A percentile compares a stretch with the other conserved stretches of the same genome.
Evolutionary conservation across 805 yeast genomes (phyloP).

Genomic region (Saccharomycopsis schoenii): DNA sequence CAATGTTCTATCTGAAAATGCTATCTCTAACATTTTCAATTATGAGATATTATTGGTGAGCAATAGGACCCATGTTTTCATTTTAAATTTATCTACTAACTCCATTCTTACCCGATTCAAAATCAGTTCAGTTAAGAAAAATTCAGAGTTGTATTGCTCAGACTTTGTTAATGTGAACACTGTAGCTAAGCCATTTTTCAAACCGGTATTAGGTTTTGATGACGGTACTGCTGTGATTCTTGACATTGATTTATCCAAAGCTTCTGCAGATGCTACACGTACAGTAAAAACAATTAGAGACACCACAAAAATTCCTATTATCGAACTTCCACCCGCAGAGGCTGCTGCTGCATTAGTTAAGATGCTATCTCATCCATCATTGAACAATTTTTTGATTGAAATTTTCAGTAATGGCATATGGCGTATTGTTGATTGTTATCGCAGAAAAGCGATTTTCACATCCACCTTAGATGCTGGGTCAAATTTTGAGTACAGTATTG

Average conservation of each 20-base stretch:
- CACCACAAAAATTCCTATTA: not conserved
- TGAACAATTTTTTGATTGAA: constrained; percentile 17
- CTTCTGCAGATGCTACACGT: not conserved
- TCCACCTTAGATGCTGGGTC: constrained; percentile 13
- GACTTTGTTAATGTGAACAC: constrained; percentile 12
- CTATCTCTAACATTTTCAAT: constrained; percentile 8
- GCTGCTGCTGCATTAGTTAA: constrained; percentile 14
- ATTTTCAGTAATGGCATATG: constrained; percentile 17
- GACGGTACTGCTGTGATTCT: constrained; percentile 12
- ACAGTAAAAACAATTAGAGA: not conserved
- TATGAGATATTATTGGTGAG: constrained; percentile 11
- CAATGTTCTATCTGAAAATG: not conserved
- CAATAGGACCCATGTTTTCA: constrained; percentile 8
- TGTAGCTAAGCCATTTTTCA: constrained; percentile 12
- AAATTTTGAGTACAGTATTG: constrained; percentile 17
- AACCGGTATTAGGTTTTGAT: constrained; percentile 16
- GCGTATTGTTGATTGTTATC: constrained; percentile 8
- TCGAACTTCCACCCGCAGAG: constrained; percentile 6
- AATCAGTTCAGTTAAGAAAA: not conserved
- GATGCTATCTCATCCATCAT: constrained; percentile 15
- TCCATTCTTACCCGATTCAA: constrained; percentile 8
- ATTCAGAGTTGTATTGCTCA: not conserved
- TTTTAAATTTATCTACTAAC: constrained; percentile 9
- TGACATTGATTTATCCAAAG: constrained; percentile 13
- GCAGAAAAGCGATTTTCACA: constrained; percentile 12